phyloP scores from a whole-genome alignment of 768 basidiomycete species.

The Postia placenta region DNA sequence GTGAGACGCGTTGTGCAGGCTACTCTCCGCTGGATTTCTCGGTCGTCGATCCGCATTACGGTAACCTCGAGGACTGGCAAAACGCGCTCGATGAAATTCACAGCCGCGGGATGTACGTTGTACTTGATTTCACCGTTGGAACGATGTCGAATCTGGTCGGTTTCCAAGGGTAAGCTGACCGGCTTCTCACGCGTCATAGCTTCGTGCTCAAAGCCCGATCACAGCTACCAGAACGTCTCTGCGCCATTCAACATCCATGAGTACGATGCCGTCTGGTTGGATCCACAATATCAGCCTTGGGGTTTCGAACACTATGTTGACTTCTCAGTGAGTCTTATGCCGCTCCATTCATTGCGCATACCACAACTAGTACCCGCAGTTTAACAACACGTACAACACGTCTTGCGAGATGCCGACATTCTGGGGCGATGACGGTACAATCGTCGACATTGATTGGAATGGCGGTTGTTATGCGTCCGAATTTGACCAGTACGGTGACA shows the following conservation, averaged over 20 bases:
- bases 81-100: slow-evolving; percentile 72
- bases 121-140: slow-evolving; percentile 91
- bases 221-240: slow-evolving; percentile 70
- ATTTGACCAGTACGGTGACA: slow-evolving; percentile 94
- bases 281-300: slow-evolving; percentile 77
- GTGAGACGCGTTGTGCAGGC: slow-evolving; percentile 36
- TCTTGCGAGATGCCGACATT: slow-evolving; percentile 75
- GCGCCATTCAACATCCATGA: slow-evolving; percentile 77
- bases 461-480: slow-evolving; percentile 77
- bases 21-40: slow-evolving; percentile 92
- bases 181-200: not conserved
- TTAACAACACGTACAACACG: slow-evolving; percentile 61
- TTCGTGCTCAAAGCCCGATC: slow-evolving; percentile 3
- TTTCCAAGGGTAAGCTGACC: slow-evolving; percentile 61
- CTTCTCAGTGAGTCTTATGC: slow-evolving; percentile 48
- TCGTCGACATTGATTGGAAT: slow-evolving; percentile 46
- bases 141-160: slow-evolving; percentile 88
- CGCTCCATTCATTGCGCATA: not conserved
- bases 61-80: slow-evolving; percentile 76
- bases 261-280: slow-evolving; percentile 69
- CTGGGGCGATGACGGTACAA: slow-evolving; percentile 71
- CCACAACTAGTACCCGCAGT: slow-evolving; percentile 30
- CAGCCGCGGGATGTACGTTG: slow-evolving; percentile 80
- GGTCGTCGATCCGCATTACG: slow-evolving; percentile 91
- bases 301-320: slow-evolving; percentile 80